Percentiles rank a stretch among this genome's conserved stretches.
Conservation (phyloP, 169 alveolate genomes). For the Plasmodium falciparum region DNA sequence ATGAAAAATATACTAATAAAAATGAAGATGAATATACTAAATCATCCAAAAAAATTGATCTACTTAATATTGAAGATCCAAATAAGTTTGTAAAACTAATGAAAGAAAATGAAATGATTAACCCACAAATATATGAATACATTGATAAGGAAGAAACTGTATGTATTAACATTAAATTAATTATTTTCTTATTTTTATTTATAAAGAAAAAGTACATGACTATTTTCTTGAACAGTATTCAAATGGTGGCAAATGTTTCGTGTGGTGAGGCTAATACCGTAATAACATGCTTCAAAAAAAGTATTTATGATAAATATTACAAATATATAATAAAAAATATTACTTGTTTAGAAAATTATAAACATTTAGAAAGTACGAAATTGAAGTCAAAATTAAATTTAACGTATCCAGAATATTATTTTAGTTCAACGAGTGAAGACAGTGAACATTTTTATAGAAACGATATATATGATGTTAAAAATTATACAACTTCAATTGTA, state of each 20-base stretch:
- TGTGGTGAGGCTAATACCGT: constrained; percentile 75
- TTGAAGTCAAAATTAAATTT: constrained; percentile 44
- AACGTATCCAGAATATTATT: constrained; percentile 38
- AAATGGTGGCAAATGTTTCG: constrained; percentile 67
- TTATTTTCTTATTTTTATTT: constrained; percentile 49
- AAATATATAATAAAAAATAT: constrained; percentile 66
- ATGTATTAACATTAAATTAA: constrained; percentile 64
- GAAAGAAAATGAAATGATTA: constrained; percentile 59
- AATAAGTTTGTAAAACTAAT: constrained; percentile 59
- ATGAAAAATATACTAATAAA: constrained; percentile 15
- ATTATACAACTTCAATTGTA: constrained; percentile 64
- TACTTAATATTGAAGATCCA: constrained; percentile 65
- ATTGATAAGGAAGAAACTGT: constrained; percentile 74
- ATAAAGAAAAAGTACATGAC: constrained; percentile 72
- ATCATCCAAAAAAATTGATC: constrained; percentile 20
- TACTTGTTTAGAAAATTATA: constrained; percentile 66
- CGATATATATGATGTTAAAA: constrained; percentile 66
- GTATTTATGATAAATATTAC: constrained; percentile 71
- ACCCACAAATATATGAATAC: constrained; percentile 71
- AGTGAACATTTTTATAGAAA: constrained; percentile 50
- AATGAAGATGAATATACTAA: constrained; percentile 21
- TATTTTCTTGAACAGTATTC: constrained; percentile 62
- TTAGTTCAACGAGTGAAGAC: constrained; percentile 42
- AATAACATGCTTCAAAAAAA: constrained; percentile 64
- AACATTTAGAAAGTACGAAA: constrained; percentile 59